phyloP scores from a whole-genome alignment of 139 green algal genomes.

The Asterochloris sp. region DNA sequence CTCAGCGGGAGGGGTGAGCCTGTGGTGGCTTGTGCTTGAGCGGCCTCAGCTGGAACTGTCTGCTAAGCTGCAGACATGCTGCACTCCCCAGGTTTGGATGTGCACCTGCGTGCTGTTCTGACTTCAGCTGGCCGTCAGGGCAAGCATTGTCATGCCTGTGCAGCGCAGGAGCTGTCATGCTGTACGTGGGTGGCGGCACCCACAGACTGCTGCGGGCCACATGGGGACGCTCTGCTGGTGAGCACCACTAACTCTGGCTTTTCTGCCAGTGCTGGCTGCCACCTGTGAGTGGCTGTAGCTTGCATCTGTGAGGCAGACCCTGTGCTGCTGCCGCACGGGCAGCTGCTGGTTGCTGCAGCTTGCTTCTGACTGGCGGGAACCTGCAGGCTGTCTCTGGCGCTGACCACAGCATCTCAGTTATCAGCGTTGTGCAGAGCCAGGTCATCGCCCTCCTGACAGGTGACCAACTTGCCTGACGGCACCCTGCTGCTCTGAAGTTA shows the following conservation, averaged over 20 bases:
- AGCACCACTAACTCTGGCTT: background rate
- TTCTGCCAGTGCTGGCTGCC: background rate
- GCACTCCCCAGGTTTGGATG: background rate
- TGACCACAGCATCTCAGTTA: slow-evolving; percentile 51
- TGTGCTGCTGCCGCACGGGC: background rate
- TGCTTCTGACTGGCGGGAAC: background rate
- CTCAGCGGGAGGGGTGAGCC: slow-evolving; percentile 33
- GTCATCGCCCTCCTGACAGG: slow-evolving; percentile 46
- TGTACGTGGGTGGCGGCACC: slow-evolving; percentile 41
- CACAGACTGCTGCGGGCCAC: slow-evolving; percentile 27
- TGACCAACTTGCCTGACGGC: background rate
- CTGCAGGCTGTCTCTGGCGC: slow-evolving; percentile 52
- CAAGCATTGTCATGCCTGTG: background rate
- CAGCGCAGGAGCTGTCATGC: slow-evolving; percentile 36
- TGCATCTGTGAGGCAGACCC: background rate
- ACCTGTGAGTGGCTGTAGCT: too few species aligned
- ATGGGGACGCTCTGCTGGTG: slow-evolving; percentile 58
- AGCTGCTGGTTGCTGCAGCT: background rate
- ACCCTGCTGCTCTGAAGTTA: background rate
- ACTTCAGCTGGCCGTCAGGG: background rate
- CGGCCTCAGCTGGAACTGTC: background rate
- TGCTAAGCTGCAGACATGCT: background rate
- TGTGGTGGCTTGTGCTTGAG: background rate
- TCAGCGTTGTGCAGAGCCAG: slow-evolving; percentile 56
- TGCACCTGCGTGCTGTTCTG: background rate